Percentiles rank a stretch among this genome's conserved stretches.
Conservation (phyloP, 768 basidiomycete species). For the Coprinopsis sp. region DNA sequence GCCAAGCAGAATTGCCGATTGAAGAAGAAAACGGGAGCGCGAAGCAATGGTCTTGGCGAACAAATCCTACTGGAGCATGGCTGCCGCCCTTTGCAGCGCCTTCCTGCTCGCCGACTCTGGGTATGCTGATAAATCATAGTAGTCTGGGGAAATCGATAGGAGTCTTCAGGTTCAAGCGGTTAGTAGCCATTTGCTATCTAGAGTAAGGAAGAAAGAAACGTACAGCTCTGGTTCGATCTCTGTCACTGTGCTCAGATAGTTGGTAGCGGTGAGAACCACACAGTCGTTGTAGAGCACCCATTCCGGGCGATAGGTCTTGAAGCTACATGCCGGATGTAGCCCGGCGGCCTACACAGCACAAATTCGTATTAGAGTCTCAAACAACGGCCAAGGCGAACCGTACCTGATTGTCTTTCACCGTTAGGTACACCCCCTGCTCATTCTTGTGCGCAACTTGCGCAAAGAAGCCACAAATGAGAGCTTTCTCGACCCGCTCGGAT, state of each 20-base stretch:
- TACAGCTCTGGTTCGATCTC: constrained; percentile 86
- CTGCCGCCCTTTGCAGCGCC: neutral
- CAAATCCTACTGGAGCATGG: no score
- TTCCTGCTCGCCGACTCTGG: neutral
- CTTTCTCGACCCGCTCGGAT: constrained; percentile 71
- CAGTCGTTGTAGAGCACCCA: constrained; percentile 88
- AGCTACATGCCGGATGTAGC: constrained; percentile 78
- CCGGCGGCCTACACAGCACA: constrained; percentile 32
- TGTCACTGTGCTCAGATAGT: constrained; percentile 86
- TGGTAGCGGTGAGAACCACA: constrained; percentile 76
- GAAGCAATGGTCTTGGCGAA: no score
- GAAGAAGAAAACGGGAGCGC: no score
- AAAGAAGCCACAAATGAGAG: constrained; percentile 90
- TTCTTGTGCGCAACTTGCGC: constrained; percentile 98
- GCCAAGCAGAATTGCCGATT: no score
- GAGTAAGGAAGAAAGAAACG: constrained; percentile 1
- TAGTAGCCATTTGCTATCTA: neutral
- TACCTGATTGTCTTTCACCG: constrained; percentile 92
- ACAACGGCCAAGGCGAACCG: neutral
- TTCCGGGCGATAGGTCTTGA: constrained; percentile 71
- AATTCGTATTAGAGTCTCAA: neutral
- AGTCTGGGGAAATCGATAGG: neutral
- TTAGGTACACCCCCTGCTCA: constrained; percentile 81
- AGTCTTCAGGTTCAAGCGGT: neutral
- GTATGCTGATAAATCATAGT: neutral